Evolutionary conservation across 2,329 filamentous ascomycete species (phyloP).

Genomic region (Colletotrichum higginsianum): DNA sequence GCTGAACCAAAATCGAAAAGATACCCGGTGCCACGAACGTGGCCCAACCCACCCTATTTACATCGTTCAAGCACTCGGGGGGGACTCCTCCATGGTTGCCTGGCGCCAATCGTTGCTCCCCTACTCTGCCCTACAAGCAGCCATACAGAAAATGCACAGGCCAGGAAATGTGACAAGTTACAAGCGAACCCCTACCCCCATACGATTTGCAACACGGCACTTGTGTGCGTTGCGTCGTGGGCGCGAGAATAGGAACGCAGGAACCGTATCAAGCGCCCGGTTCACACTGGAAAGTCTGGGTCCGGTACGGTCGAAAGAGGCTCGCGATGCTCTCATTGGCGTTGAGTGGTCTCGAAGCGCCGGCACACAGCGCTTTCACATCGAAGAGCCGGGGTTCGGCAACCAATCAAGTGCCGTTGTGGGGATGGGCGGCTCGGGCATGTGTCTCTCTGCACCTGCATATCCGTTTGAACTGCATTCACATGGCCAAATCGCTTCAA

Average conservation of each 20-base stretch:
- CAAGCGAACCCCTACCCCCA: not conserved
- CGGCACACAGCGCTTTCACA: conserved; percentile 42
- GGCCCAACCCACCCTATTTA: conserved; percentile 43
- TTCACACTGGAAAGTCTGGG: conserved; percentile 18
- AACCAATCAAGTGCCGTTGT: conserved; percentile 36
- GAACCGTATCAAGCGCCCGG: conserved; percentile 28
- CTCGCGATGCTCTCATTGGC: conserved; percentile 39
- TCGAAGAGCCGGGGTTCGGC: conserved; percentile 28
- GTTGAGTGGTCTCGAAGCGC: conserved; percentile 43
- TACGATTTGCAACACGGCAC: conserved; percentile 24
- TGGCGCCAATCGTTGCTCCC: conserved; percentile 23
- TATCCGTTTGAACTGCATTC: conserved; percentile 2
- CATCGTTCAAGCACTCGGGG: conserved; percentile 28
- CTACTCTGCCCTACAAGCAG: conserved; percentile 2
- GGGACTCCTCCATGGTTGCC: conserved; percentile 1
- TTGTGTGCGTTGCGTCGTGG: conserved; percentile 22
- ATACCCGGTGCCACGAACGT: conserved; percentile 43
- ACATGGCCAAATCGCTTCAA: conserved; percentile 7
- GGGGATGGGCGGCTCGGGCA: conserved; percentile 37
- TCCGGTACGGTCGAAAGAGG: conserved; percentile 34
- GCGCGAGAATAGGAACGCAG: conserved; percentile 14
- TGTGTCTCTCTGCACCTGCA: conserved; percentile 14
- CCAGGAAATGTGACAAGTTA: conserved; percentile 5
- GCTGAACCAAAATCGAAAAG: conserved; percentile 39
- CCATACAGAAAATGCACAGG: conserved; percentile 9